phyloP scores from a whole-genome alignment of 2,329 filamentous ascomycete genomes.

The Exophiala sp. region DNA sequence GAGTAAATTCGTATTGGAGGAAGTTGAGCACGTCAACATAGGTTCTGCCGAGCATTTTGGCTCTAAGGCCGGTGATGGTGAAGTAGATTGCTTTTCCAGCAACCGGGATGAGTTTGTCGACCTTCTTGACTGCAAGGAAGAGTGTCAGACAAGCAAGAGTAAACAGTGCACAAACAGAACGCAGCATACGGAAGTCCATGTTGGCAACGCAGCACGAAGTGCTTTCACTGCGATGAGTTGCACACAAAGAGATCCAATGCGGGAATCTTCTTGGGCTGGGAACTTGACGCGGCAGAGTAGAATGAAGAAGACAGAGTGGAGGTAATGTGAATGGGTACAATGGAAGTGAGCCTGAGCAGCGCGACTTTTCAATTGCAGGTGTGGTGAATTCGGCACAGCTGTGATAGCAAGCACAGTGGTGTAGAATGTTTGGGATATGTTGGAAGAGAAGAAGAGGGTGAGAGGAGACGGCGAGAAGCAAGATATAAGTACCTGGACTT shows the following conservation, averaged over 20 bases:
- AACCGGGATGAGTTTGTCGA: slow-evolving; percentile 12
- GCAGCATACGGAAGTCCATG: slow-evolving; percentile 8
- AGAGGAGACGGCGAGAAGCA: neutral
- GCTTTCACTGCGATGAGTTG: neutral
- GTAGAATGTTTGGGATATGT: slow-evolving; percentile 1
- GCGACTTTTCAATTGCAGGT: neutral
- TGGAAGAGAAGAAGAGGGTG: neutral
- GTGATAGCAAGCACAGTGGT: neutral
- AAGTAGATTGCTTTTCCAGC: slow-evolving; percentile 17
- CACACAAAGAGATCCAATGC: neutral
- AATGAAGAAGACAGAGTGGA: neutral
- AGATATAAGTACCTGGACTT: neutral
- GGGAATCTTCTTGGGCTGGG: neutral
- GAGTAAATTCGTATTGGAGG: slow-evolving; percentile 22
- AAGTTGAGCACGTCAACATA: slow-evolving; percentile 24
- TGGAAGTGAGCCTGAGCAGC: neutral
- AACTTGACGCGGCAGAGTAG: neutral
- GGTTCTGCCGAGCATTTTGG: slow-evolving; percentile 21
- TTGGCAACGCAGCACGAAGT: slow-evolving; percentile 2
- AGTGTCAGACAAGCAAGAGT: slow-evolving; percentile 8
- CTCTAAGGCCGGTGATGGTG: slow-evolving; percentile 18
- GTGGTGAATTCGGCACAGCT: neutral
- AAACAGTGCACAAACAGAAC: neutral
- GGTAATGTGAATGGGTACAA: neutral
- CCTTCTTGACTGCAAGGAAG: slow-evolving; percentile 8